These are phyloP conservation scores for Cladosporium halotolerans DNA, from an alignment of 2,329 filamentous ascomycete species.

Conservation along the genomic window DNA sequence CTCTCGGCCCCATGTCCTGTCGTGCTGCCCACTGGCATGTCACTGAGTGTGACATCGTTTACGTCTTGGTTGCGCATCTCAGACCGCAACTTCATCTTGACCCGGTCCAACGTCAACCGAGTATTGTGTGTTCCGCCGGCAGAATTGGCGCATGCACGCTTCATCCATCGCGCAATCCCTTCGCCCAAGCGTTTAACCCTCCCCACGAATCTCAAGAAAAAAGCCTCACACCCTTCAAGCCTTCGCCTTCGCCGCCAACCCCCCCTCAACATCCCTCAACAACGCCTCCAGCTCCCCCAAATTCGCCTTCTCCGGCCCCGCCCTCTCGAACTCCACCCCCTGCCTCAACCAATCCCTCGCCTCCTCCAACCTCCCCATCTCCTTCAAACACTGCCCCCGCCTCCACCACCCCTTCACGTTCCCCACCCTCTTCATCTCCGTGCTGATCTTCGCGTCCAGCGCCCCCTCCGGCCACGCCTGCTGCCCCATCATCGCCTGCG, in stretches of 20 bases:
- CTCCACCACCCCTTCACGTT: constrained; percentile 97
- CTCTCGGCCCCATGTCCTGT: too few relatives aligned
- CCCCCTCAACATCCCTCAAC: constrained; percentile 19
- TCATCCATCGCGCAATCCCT: too few relatives aligned
- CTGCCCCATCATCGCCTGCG: constrained; percentile 81
- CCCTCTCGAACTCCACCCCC: constrained; percentile 58
- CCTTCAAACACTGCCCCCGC: constrained; percentile 72
- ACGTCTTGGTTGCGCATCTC: too few relatives aligned
- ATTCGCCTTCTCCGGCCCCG: constrained; percentile 26
- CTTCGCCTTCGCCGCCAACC: not conserved
- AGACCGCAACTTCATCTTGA: too few relatives aligned
- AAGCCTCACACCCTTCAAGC: not conserved
- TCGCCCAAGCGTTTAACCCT: too few relatives aligned
- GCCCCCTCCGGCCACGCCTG: constrained; percentile 77
- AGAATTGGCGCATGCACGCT: too few relatives aligned
- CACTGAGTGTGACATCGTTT: too few relatives aligned
- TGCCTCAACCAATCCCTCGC: constrained; percentile 70
- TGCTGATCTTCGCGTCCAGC: constrained; percentile 80
- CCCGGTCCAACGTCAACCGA: too few relatives aligned
- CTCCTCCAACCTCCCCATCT: constrained; percentile 86
- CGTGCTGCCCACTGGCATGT: too few relatives aligned
- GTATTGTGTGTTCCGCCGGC: too few relatives aligned
- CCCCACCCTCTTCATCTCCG: constrained; percentile 77
- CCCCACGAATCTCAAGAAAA: too few relatives aligned
- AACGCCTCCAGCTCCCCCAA: constrained; percentile 28